Evolutionary conservation across 202 grass and related monocot genomes (phyloP), one percentile per base, ranked within the genome.

Genomic region (Hordeum pubiflorum): DNA sequence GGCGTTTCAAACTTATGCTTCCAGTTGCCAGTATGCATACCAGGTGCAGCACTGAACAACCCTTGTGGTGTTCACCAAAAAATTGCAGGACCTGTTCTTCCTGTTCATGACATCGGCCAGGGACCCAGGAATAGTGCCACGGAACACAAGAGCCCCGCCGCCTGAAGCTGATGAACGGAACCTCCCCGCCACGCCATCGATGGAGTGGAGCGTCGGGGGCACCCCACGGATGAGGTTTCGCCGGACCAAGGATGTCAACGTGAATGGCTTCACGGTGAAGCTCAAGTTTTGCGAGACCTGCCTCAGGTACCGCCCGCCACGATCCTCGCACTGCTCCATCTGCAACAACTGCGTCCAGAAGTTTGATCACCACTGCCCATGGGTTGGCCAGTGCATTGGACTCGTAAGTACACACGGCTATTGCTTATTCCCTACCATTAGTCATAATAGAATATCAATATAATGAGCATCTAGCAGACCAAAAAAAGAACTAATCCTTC

Each of bases 371-470:
- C 91, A 91, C 60, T 89, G 91, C 72, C 91, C 88, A 27, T 91
- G 91, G 88, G 81, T 94, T 10, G 91, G 89, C 61, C 91, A 94
- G 84, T 94, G 91, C 83, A 94, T 94, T 77, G 91, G 91, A 68
- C 74, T 87, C 4, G 91, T 91, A 87, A 94, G 89, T 83, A 82
- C 68, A 10, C 3, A 27, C 23, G 31, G 7, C 56, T 76, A 70
- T 6, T 72, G 12, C 58, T 33, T 20, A 4, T 80, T 55, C 12
- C n/a, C 22, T 37, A 36, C 20, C 13, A n/a, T 14, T 82, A 72
- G 6, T 3, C 36, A 75, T 59, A 60, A 60, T 41, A 41, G 14
- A 33, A 46, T 69, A 69, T 54, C 50, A 54, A 27, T 66, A 36
- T 46, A 18, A 58, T 44, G 33, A 23, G 9, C 2, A 82, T 58